phyloP scores from a whole-genome alignment of 805 yeast genomes.

The Candida silvatica region DNA sequence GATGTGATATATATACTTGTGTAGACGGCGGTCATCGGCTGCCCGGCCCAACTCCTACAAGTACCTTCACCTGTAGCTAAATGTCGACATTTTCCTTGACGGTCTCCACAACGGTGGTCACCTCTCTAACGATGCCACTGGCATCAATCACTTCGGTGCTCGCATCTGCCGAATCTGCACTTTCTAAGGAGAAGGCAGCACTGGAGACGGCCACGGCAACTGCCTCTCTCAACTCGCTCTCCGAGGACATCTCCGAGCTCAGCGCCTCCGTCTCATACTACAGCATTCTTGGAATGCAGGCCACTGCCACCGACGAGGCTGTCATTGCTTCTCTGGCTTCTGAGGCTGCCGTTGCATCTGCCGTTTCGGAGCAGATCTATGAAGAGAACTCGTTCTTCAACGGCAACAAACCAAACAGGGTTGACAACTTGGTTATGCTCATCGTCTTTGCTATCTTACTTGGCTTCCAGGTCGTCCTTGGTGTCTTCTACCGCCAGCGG shows the following conservation, averaged over 20 bases:
- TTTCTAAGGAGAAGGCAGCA: slow-evolving; percentile 2
- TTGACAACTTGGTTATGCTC: slow-evolving; percentile 52
- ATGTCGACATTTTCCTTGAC: too few relatives aligned
- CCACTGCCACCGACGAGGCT: slow-evolving; percentile 16
- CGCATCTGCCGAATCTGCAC: slow-evolving; percentile 3
- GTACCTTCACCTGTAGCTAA: too few relatives aligned
- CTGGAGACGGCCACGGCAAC: slow-evolving; percentile 4
- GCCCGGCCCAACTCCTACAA: too few relatives aligned
- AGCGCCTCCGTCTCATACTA: slow-evolving; percentile 18
- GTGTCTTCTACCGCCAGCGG: slow-evolving; percentile 41
- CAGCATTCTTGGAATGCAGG: slow-evolving; percentile 13
- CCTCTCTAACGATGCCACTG: slow-evolving; percentile 6
- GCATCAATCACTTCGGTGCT: slow-evolving; percentile 10
- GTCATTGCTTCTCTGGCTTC: slow-evolving; percentile 9
- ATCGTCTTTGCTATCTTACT: slow-evolving; percentile 44
- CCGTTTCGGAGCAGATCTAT: slow-evolving; percentile 10
- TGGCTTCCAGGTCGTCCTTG: slow-evolving; percentile 31
- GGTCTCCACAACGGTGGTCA: slow-evolving; percentile 6
- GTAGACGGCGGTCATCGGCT: too few relatives aligned
- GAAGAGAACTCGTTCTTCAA: slow-evolving; percentile 19
- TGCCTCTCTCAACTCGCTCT: slow-evolving; percentile 2
- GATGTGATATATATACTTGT: too few relatives aligned
- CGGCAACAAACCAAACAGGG: slow-evolving; percentile 40
- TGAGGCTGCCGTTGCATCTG: slow-evolving; percentile 17
- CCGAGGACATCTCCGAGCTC: slow-evolving; percentile 9